phyloP scores from a whole-genome alignment of 2,329 filamentous ascomycete species.

The Sporothrix schenckii region DNA sequence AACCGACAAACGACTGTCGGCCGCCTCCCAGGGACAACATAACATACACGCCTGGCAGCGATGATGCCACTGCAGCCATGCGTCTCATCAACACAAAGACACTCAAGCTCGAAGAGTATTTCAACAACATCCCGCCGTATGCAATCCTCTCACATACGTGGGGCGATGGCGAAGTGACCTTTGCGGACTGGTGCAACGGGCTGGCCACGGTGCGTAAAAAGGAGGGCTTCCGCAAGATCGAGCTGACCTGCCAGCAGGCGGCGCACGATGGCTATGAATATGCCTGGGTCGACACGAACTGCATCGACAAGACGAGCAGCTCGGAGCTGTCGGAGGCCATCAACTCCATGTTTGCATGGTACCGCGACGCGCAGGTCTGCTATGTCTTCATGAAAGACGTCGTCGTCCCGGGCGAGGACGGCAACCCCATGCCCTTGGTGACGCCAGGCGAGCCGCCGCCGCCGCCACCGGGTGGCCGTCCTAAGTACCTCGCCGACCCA shows the following conservation, averaged over 20 bases:
- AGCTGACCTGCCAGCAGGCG: conserved; percentile 10
- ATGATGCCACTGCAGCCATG: conserved; percentile 28
- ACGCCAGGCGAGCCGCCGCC: background rate
- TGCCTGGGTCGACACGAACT: conserved; percentile 37
- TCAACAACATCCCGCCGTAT: conserved; percentile 32
- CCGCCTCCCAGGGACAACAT: background rate
- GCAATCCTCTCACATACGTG: conserved; percentile 37
- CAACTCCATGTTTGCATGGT: conserved; percentile 37
- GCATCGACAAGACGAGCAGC: conserved; percentile 36
- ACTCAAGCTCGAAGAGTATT: conserved; percentile 34
- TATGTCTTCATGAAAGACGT: conserved; percentile 31
- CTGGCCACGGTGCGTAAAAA: background rate
- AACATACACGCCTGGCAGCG: too few species aligned
- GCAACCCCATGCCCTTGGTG: background rate
- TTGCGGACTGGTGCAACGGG: conserved; percentile 17
- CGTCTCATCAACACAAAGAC: conserved; percentile 36
- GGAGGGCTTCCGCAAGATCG: conserved; percentile 30
- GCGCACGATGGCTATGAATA: conserved; percentile 3
- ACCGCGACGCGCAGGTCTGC: conserved; percentile 31
- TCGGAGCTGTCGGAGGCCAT: conserved; percentile 35
- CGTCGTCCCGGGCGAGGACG: background rate
- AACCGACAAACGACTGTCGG: background rate
- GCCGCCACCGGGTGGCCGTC: background rate
- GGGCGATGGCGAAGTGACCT: conserved; percentile 26
- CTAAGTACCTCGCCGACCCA: background rate